These are phyloP conservation scores for Phymatotrichopsis omnivora DNA, from an alignment of 2,329 filamentous ascomycete species.

Conservation along the genomic window DNA sequence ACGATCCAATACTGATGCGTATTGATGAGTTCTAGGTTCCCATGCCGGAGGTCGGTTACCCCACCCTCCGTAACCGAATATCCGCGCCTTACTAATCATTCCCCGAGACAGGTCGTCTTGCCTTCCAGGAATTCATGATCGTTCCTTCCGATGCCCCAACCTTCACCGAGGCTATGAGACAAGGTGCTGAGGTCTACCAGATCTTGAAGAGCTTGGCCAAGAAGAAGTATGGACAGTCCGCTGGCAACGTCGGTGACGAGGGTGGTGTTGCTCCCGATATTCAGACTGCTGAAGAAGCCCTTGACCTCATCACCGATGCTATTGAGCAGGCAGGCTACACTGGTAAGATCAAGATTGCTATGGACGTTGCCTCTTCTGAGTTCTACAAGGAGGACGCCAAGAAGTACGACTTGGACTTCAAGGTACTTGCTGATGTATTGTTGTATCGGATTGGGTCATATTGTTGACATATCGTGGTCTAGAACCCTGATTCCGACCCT, in stretches of 20 bases:
- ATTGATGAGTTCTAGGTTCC: slow-evolving; percentile 47
- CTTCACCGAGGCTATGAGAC: slow-evolving; percentile 92
- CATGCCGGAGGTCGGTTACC: slow-evolving; percentile 63
- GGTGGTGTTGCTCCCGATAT: slow-evolving; percentile 99
- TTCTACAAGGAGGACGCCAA: slow-evolving; percentile 97
- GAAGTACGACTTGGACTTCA: slow-evolving; percentile 99
- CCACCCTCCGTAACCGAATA: slow-evolving; percentile 8
- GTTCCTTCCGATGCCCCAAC: slow-evolving; percentile 73
- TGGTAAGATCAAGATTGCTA: slow-evolving; percentile 93
- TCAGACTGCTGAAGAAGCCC: slow-evolving; percentile 89
- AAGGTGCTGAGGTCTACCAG: slow-evolving; percentile 97
- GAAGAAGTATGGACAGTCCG: slow-evolving; percentile 99
- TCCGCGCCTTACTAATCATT: slow-evolving; percentile 1
- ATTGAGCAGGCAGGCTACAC: slow-evolving; percentile 95
- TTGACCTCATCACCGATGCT: slow-evolving; percentile 87
- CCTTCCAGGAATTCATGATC: slow-evolving; percentile 96
- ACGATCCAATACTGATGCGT: not conserved
- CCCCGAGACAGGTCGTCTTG: slow-evolving; percentile 66
- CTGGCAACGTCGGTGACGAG: slow-evolving; percentile 98
- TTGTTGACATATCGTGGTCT: slow-evolving; percentile 36
- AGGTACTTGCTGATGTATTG: slow-evolving; percentile 11
- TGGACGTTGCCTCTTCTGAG: slow-evolving; percentile 98
- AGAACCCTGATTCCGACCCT: slow-evolving; percentile 96
- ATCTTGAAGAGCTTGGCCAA: slow-evolving; percentile 92
- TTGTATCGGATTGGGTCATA: not conserved